These are phyloP conservation scores for Lachancea dasiensis DNA, from an alignment of 805 yeast genomes.

Conservation along the genomic window DNA sequence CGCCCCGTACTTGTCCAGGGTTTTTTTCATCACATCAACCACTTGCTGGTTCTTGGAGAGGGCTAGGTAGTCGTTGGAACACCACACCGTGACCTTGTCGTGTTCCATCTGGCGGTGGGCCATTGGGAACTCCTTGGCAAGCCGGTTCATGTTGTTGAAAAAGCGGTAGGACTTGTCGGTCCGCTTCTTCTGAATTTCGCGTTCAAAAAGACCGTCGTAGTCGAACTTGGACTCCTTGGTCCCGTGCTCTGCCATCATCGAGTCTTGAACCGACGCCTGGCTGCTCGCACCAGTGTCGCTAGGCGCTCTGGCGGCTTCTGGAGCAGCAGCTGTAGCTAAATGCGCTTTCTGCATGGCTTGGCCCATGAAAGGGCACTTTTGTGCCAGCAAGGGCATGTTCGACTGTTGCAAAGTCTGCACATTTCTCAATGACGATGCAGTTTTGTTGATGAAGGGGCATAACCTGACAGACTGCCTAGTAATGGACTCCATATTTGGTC, in stretches of 20 bases:
- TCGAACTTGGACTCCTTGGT: constrained; percentile 56
- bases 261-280: constrained; percentile 23
- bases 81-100: constrained; percentile 97
- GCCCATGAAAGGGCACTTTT: constrained; percentile 87
- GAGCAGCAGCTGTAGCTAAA: constrained; percentile 32
- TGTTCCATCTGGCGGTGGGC: constrained; percentile 75
- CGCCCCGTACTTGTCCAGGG: constrained; percentile 86
- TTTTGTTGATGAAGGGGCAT: constrained; percentile 72
- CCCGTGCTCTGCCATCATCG: constrained; percentile 31
- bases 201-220: constrained; percentile 61
- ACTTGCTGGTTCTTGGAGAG: constrained; percentile 82
- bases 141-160: constrained; percentile 94
- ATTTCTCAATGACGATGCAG: constrained; percentile 16
- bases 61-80: constrained; percentile 95
- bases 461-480: constrained; percentile 69
- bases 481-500: constrained; percentile 67
- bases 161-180: constrained; percentile 88
- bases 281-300: constrained; percentile 28
- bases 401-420: constrained; percentile 25
- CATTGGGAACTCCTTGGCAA: constrained; percentile 87
- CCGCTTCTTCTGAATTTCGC: constrained; percentile 68
- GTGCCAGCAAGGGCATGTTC: constrained; percentile 51
- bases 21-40: constrained; percentile 65
- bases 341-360: constrained; percentile 51
- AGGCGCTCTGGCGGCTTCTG: constrained; percentile 24